Evolutionary conservation across 169 alveolate species (phyloP).

Genomic region (Cryptosporidium sp.): DNA sequence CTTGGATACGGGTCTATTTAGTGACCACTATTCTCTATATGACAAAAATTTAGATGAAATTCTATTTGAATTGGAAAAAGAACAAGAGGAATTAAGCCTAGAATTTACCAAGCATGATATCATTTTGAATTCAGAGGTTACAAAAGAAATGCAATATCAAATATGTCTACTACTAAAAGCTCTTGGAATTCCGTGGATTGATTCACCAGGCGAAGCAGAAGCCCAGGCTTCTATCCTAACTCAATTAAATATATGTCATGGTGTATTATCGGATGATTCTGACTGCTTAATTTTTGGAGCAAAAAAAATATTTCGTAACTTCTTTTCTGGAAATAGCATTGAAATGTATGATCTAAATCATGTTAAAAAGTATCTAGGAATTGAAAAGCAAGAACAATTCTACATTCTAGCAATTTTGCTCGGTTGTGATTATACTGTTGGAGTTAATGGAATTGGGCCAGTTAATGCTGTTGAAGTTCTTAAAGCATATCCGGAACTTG

Average conservation of each 20-base stretch:
- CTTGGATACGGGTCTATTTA: background rate
- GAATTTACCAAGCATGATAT: constrained; percentile 67
- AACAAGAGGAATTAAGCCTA: constrained; percentile 69
- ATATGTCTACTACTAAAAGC: constrained; percentile 84
- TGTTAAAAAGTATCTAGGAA: constrained; percentile 84
- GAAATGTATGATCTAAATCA: constrained; percentile 88
- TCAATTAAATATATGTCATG: constrained; percentile 81
- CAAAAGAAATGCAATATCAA: constrained; percentile 78
- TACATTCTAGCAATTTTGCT: constrained; percentile 89
- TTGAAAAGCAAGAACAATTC: constrained; percentile 87
- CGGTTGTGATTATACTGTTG: constrained; percentile 95
- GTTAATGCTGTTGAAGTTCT: constrained; percentile 95
- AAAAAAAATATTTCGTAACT: constrained; percentile 87
- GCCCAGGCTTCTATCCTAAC: constrained; percentile 93
- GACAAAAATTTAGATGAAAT: constrained; percentile 70
- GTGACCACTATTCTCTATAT: background rate
- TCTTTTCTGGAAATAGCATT: constrained; percentile 87
- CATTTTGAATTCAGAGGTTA: constrained; percentile 73
- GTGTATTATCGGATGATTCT: constrained; percentile 94
- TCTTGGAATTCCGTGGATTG: constrained; percentile 93
- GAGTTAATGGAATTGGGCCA: constrained; percentile 95
- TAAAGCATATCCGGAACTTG: constrained; percentile 89
- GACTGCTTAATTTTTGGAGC: constrained; percentile 94
- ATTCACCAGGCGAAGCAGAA: constrained; percentile 97
- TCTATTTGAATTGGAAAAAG: constrained; percentile 73